These are phyloP conservation scores for Ophiostoma triangulosporum DNA, from an alignment of 2,329 filamentous ascomycete species.

Conservation along the genomic window DNA sequence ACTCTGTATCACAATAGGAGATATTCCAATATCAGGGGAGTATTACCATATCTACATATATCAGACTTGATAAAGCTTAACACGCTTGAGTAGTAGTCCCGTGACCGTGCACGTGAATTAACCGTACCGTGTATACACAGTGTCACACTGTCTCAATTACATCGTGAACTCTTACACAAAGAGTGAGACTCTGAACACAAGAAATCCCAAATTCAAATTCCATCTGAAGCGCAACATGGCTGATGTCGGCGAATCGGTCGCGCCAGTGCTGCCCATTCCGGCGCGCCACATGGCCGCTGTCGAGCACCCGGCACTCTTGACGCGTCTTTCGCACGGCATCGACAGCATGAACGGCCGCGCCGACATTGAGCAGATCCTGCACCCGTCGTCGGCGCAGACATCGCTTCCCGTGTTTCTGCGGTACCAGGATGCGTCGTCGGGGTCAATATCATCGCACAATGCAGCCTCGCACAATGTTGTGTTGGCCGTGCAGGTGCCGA, in stretches of 20 bases:
- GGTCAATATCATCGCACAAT: constrained; percentile 64
- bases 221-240: background rate
- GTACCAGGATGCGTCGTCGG: constrained; percentile 65
- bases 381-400: constrained; percentile 30
- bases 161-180: background rate
- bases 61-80: too few relatives aligned
- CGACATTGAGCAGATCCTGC: constrained; percentile 30
- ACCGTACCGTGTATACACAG: background rate
- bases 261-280: constrained; percentile 26
- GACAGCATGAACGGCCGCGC: constrained; percentile 26
- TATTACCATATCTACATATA: too few relatives aligned
- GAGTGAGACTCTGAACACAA: too few relatives aligned
- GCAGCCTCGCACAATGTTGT: constrained; percentile 70
- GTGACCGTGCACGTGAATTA: background rate
- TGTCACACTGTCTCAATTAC: background rate
- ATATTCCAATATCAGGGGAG: too few relatives aligned
- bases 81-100: background rate
- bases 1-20: too few relatives aligned
- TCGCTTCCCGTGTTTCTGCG: constrained; percentile 60
- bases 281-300: constrained; percentile 26
- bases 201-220: background rate
- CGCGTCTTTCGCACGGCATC: constrained; percentile 28
- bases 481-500: constrained; percentile 76
- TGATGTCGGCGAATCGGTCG: constrained; percentile 8
- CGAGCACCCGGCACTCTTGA: constrained; percentile 30